Evolutionary conservation across 2,329 filamentous ascomycete species (phyloP), one percentile per base, ranked within the genome.

Genomic region (Stagonosporopsis cucurbitacearum): DNA sequence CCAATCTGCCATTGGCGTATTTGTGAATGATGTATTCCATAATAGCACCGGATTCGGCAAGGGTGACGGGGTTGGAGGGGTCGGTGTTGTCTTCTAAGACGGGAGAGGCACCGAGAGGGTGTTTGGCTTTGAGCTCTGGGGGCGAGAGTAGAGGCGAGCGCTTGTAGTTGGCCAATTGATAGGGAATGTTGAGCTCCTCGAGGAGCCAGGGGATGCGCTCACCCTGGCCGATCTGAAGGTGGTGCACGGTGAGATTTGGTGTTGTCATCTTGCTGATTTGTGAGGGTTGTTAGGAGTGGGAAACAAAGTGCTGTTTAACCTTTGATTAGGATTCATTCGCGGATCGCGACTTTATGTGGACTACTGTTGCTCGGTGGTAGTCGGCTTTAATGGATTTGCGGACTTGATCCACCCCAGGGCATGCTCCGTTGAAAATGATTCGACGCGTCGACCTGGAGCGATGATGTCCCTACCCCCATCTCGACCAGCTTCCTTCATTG

Each of bases 131-230:
- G 15, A 74, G 57, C 1, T 67, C 64, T n/a, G 68, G 65, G 3
- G 70, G 72, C 7, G 71, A 69, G 36, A 79, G 62, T 12, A 80
- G 48, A 60, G 86, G 81, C 7, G 66, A 66, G 39, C 82, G 80
- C 46, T 77, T 57, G 75, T 85, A 78, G 36, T 75, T 72, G 53
- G 76, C 75, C 11, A 84, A 71, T 1, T 76, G 66, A 68, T 89
- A 89, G 2, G 77, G 67, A 47, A 89, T 72, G 43, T 73, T 71
- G 17, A 89, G 82, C 70, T 89, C 87, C 70, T 89, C 86, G 69
- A 84, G 84, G 41, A 89, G 81, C 81, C 84, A 89, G 65, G 83
- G 75, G 47, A 88, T 79, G 36, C 87, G 84, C 69, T 89, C 86
- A 32, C 85, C 87, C 68, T 88, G 85, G 11, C 84, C 86, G 68